A percentile compares a stretch with the other conserved stretches of the same genome.
phyloP scores from a whole-genome alignment of 345 rosid species.

The Salix arbutifolia region DNA sequence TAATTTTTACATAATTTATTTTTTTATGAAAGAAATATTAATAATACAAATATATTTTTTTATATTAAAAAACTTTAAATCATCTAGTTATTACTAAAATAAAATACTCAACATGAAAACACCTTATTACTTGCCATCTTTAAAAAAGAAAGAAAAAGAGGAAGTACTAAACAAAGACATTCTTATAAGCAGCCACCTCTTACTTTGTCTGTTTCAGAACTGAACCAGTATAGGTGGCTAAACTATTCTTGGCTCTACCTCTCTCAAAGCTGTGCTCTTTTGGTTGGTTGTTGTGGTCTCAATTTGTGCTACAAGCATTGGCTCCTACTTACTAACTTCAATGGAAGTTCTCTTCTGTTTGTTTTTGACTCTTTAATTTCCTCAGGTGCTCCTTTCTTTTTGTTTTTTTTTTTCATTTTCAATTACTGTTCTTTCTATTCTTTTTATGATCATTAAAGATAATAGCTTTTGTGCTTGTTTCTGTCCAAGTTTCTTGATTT shows the following conservation, averaged over 20 bases:
- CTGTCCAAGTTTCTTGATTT: slow-evolving; percentile 25
- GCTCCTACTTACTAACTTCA: slow-evolving; percentile 26
- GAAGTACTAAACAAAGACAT: not conserved
- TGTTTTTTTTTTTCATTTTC: not conserved
- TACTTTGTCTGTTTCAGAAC: slow-evolving; percentile 61
- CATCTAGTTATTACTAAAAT: no score
- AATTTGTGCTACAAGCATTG: slow-evolving; percentile 28
- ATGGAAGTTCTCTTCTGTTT: not conserved
- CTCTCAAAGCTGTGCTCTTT: slow-evolving; percentile 10
- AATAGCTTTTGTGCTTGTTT: slow-evolving; percentile 7
- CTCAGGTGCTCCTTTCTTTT: not conserved
- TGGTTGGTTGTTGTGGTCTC: slow-evolving; percentile 20
- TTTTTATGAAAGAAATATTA: no score
- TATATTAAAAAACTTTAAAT: no score
- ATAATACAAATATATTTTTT: no score
- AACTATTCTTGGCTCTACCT: slow-evolving; percentile 24
- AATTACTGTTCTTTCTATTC: not conserved
- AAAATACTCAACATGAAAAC: not conserved
- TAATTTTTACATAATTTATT: no score
- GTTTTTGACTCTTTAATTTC: slow-evolving; percentile 4
- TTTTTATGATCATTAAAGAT: not conserved
- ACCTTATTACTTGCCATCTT: not conserved
- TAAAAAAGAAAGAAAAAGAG: not conserved
- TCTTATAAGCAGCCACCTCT: slow-evolving; percentile 53
- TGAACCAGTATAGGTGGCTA: slow-evolving; percentile 32